Evolutionary conservation across 352 stramenopile species (phyloP).

Genomic region (Hyaloperonospora brassicae): DNA sequence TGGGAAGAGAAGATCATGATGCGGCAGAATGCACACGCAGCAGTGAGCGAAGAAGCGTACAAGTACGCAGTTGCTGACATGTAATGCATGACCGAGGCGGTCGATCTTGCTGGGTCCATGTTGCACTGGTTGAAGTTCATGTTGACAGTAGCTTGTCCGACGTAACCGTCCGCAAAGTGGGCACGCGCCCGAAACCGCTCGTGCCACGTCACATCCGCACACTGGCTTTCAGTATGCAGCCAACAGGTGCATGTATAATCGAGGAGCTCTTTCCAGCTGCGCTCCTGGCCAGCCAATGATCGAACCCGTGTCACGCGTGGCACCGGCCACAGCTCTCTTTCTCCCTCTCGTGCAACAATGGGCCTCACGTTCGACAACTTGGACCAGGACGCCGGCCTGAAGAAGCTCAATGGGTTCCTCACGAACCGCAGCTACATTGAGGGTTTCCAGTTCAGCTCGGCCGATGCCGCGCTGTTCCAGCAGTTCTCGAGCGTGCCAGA

Average conservation of each 20-base stretch:
- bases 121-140: neutral
- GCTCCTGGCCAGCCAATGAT: slow-evolving; percentile 31
- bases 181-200: neutral
- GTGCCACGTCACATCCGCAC: slow-evolving; percentile 7
- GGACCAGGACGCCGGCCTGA: slow-evolving; percentile 48
- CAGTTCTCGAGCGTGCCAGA: slow-evolving; percentile 38
- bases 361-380: slow-evolving; percentile 57
- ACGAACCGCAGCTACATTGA: slow-evolving; percentile 71
- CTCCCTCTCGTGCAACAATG: slow-evolving; percentile 29
- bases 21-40: slow-evolving; percentile 54
- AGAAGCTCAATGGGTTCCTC: slow-evolving; percentile 81
- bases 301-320: slow-evolving; percentile 7
- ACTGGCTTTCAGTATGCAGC: slow-evolving; percentile 18
- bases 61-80: slow-evolving; percentile 77
- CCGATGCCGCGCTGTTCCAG: slow-evolving; percentile 53
- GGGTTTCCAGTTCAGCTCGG: slow-evolving; percentile 59
- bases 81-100: slow-evolving; percentile 23
- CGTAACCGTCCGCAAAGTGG: neutral
- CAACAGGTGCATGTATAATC: slow-evolving; percentile 8
- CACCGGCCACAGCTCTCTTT: slow-evolving; percentile 7
- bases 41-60: slow-evolving; percentile 67
- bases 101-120: neutral
- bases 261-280: neutral
- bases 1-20: slow-evolving; percentile 93
- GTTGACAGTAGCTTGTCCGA: no score